Evolutionary conservation across 169 alveolate species (phyloP), one percentile per base, ranked within the genome.

Genomic region (Eimeria necatrix): DNA sequence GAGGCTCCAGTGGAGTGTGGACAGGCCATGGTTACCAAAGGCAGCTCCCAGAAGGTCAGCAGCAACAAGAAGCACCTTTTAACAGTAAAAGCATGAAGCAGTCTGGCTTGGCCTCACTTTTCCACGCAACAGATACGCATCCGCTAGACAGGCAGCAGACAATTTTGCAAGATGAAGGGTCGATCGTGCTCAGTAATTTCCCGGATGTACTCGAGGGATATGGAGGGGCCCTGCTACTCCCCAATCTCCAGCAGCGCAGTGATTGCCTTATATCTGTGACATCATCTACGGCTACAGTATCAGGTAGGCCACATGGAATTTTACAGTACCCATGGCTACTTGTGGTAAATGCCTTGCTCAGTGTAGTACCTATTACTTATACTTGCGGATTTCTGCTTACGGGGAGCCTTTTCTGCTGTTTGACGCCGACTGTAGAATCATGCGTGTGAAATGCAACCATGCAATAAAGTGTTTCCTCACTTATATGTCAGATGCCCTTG

Each of bases 141-240:
- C 70, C 71, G 7, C 20, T 24, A 14, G 89, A 80, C n/a, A 16
- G 53, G 20, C 70, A 51, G 71, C 89, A 52, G 68, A 10, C 46
- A 22, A 48, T 24, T 5, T 18, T 8, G 24, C 89, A 48, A 12
- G 93, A 86, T 20, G 84, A 64, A 20, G 93, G 92, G 6, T 49
- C 78, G 9, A 46, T 64, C 20, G 80, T 64, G 0, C 90, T 91
- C 32, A 49, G 60, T 41, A 70, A 74, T 22, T 83, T 91, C 46
- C 95, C 95, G 0, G 84, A 64, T 41, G 71, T 91, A 51, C 90
- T 91, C 20, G 95, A 91, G 83, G 90, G 95, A 4, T 91, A 73
- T 56, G 85, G 95, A 16, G 95, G 95, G 61, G 90, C 95, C 26
- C 51, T 91, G 41, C 53, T 91, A 53, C 83, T 91, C 5, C 95